A percentile compares a stretch with the other conserved stretches of the same genome.
These are phyloP conservation scores for Plasmodium relictum DNA, from an alignment of 169 alveolate species.

Conservation along the genomic window DNA sequence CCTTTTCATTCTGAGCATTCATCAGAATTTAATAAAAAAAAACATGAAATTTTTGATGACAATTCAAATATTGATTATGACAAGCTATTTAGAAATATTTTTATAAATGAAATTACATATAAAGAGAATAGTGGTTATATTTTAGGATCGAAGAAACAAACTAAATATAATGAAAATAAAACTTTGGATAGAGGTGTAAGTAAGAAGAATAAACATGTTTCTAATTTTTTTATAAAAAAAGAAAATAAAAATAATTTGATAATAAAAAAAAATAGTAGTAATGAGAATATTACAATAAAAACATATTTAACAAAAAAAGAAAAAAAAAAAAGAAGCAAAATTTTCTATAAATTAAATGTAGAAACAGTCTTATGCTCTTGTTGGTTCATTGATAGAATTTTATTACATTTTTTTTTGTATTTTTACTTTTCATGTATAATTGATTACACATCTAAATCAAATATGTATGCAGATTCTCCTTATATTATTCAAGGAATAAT, in stretches of 20 bases:
- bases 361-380: slow-evolving; percentile 69
- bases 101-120: slow-evolving; percentile 5
- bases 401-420: slow-evolving; percentile 63
- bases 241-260: not conserved
- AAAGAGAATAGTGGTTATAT: not conserved
- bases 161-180: not conserved
- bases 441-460: slow-evolving; percentile 24
- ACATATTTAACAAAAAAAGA: slow-evolving; percentile 1
- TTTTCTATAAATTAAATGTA: slow-evolving; percentile 71
- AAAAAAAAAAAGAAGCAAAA: slow-evolving; percentile 20
- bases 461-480: slow-evolving; percentile 55
- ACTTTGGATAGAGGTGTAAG: not conserved
- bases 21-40: too few species aligned
- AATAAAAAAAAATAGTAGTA: not conserved
- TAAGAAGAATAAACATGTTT: not conserved
- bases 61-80: not conserved
- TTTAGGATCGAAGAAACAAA: not conserved
- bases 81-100: not conserved
- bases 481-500: slow-evolving; percentile 66
- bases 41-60: too few species aligned
- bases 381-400: slow-evolving; percentile 66
- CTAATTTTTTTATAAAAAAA: not conserved
- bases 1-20: too few species aligned
- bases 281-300: not conserved
- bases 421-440: slow-evolving; percentile 63